Evolutionary conservation across 768 basidiomycete species (phyloP), one percentile per base, ranked within the genome.

Genomic region (Rhizopogon vesiculosus): DNA sequence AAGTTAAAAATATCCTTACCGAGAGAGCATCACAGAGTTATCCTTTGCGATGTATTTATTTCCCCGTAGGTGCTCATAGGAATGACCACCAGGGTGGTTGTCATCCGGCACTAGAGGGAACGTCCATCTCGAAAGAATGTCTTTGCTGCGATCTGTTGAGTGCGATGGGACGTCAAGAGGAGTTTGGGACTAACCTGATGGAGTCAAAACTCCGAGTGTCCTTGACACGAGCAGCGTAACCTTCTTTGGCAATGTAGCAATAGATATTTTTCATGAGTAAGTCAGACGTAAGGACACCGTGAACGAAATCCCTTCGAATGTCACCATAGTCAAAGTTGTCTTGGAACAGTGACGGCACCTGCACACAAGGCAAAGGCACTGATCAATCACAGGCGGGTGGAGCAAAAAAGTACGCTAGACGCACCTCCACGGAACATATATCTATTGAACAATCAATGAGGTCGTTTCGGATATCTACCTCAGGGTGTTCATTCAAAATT

Each of bases 311-410:
- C 61, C 84, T 78, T 55, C 94, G 85, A 57, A 98, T 81, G 72
- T 95, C 93, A 13, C 86, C 84, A 65, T 95, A 98, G 73, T 98
- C 97, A 65, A 99, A 99, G 73, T 98, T 98, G 73, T 98, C 97
- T 68, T 95, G 93, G 74, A 98, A 99, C 5, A 98, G 69, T 1
- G 95, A 95, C 1, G 93, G 94, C 39, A 98, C 91, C 89, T 97
- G 62, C 13, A 49, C 53, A 55, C 50, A 31, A 38, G n/a, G 45
- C 41, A 5, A 15, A 56, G 35, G 45, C 41, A 3, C 45, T 25
- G 25, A 39, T 61, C 49, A 45, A 42, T 9, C n/a, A 42, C n/a
- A 22, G 3, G 42, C 25, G 42, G 44, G 48, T 48, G 29, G 8
- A 22, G 18, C 39, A 51, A 33, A 15, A 28, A 7, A 25, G 16